Evolutionary conservation across 202 grass and related monocot genomes (phyloP), one percentile per base, ranked within the genome.

Genomic region (Zizania palustris): DNA sequence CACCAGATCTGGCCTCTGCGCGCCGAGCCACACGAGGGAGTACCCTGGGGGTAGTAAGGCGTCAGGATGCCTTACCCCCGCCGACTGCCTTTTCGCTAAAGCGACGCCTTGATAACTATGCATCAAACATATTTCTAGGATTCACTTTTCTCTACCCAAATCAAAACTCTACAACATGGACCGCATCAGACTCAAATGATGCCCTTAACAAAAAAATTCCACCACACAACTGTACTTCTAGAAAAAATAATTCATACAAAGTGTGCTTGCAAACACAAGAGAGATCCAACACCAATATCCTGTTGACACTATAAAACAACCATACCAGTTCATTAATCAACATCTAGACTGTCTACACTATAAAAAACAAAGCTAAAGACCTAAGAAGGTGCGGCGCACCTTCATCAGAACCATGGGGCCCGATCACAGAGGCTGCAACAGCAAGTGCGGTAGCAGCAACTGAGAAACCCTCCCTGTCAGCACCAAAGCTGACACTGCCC

Each of bases 331-430:
- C 56, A 61, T 13, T 15, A 18, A 62, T 33, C 19, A 48, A 13
- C 16, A 73, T 8, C 51, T 20, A 59, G 18, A 28, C 37, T 4
- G 20, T 37, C 18, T 38, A 42, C n/a, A 57, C 6, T 14, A 51
- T 42, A 12, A 36, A 12, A 36, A 75, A 60, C 9, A 69, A 49
- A 75, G 34, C 38, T 5, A 60, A 8, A 68, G 13, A 48, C 43
- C 42, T 59, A 75, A 37, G 33, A 67, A 44, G 41, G 42, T 43
- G 4, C 51, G 75, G 50, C 50, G 40, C 71, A 92, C 90, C 83
- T 92, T 88, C 85, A 67, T 86, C 85, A 57, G 40, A 75, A 34
- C 67, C 60, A 44, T 69, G 74, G 19, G 44, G 45, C 59, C 84
- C 58, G 0, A 77, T 66, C 51, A 66, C 39, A 3, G 73, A 73